Evolutionary conservation across 2,329 filamentous ascomycete species (phyloP), one percentile per base, ranked within the genome.

Genomic region (Byssothecium circinans): DNA sequence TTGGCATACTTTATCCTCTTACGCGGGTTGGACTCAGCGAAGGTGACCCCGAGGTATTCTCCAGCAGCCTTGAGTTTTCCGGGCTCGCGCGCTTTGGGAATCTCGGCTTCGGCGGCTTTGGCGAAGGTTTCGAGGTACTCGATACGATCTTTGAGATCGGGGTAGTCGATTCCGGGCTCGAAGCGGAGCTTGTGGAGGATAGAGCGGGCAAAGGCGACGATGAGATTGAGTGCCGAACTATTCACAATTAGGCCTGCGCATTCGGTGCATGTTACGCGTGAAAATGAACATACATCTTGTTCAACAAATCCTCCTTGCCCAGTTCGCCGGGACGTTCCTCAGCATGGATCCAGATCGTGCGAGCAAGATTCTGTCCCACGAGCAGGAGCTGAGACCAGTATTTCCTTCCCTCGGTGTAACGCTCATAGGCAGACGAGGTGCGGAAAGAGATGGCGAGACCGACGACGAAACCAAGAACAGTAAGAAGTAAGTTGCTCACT

Each of bases 151-250:
- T 81, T 74, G 4, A 95, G 76, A 61, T 94, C 89, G 1, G 85
- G 80, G 67, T 94, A 92, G 43, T 86, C 81, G 27, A 85, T 83
- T 60, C 88, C 89, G 1, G 89, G 89, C 67, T 95, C 89, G 67
- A 92, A 92, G 25, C 89, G 87, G 25, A 95, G 81, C 60, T 84
- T 86, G 72, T 94, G 89, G 74, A 92, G 92, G 49, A 95, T 77
- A 1, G 89, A 74, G 15, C 88, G 78, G n/a, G 88, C 81, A 60
- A 88, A 94, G 2, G 88, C 87, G 22, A 89, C 80, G 53, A 94
- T 78, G 6, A 94, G 78, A 66, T 94, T 92, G 69, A 94, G 81
- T 6, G 84, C 84, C 14, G 84, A 84, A 27, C 76, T 78, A 40
- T 18, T 38, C 19, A 27, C 10, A 11, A 52, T 52, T 36, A 43